These are phyloP conservation scores for Talaromyces sp. DNA, from an alignment of 2,329 filamentous ascomycete species.

Conservation along the genomic window DNA sequence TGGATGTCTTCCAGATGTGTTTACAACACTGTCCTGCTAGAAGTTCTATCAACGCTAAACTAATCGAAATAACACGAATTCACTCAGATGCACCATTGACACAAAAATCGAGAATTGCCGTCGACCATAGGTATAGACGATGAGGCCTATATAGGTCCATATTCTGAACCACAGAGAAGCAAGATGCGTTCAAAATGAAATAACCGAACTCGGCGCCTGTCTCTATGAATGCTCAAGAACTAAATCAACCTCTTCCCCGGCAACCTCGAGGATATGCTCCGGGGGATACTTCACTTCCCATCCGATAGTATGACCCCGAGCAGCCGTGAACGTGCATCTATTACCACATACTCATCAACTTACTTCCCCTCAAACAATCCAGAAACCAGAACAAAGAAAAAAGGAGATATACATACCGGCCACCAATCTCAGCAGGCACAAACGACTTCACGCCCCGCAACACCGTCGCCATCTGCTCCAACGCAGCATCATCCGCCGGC, in stretches of 20 bases:
- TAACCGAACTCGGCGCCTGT: too few relatives aligned
- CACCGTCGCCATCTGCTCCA: constrained; percentile 41
- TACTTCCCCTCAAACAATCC: not conserved
- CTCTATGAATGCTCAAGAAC: constrained; percentile 28
- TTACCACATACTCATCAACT: not conserved
- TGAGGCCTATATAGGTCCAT: too few relatives aligned
- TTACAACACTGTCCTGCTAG: too few relatives aligned
- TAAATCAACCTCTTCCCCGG: constrained; percentile 44
- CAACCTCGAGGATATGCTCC: constrained; percentile 45
- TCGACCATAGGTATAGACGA: too few relatives aligned
- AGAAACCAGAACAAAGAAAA: not conserved
- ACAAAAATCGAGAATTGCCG: too few relatives aligned
- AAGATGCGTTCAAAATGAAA: too few relatives aligned
- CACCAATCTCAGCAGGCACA: constrained; percentile 41
- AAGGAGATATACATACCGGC: constrained; percentile 33
- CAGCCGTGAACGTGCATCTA: constrained; percentile 43
- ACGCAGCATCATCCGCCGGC: constrained; percentile 30
- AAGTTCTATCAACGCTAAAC: too few relatives aligned
- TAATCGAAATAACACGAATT: too few relatives aligned
- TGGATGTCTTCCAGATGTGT: too few relatives aligned
- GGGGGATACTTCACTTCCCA: constrained; percentile 44
- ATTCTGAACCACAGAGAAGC: too few relatives aligned
- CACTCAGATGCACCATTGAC: too few relatives aligned
- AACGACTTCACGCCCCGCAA: constrained; percentile 31
- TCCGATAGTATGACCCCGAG: constrained; percentile 40